phyloP scores from a whole-genome alignment of 163 green algal species.

The Prototheca cutis region DNA sequence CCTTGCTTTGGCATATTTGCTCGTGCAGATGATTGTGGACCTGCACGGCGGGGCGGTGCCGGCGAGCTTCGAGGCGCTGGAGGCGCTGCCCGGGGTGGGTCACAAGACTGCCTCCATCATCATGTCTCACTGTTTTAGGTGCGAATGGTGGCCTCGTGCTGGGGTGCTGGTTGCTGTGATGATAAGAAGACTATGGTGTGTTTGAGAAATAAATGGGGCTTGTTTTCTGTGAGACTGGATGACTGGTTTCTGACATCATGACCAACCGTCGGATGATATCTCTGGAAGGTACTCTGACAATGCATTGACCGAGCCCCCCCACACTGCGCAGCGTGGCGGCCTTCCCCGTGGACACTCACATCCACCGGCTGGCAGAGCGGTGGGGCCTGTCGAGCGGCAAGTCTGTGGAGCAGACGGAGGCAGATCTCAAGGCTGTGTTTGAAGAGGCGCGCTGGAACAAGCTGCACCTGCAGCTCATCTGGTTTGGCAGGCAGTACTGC shows the following conservation, averaged over 20 bases:
- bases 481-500: slow-evolving; percentile 73
- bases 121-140: slow-evolving; percentile 42
- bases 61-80: slow-evolving; percentile 57
- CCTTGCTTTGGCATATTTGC: background rate
- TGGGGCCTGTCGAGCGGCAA: slow-evolving; percentile 58
- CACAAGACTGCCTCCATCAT: slow-evolving; percentile 66
- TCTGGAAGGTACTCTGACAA: too few relatives aligned
- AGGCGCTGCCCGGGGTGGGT: slow-evolving; percentile 69
- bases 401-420: slow-evolving; percentile 67
- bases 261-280: too few relatives aligned
- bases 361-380: slow-evolving; percentile 63
- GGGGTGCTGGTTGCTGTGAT: background rate
- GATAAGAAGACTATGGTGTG: too few relatives aligned
- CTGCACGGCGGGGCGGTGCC: slow-evolving; percentile 57
- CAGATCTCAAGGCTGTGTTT: slow-evolving; percentile 65
- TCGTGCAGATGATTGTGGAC: slow-evolving; percentile 31
- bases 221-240: too few relatives aligned
- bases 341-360: slow-evolving; percentile 89
- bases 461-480: slow-evolving; percentile 68
- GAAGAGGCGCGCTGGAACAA: slow-evolving; percentile 36
- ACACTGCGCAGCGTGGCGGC: slow-evolving; percentile 30
- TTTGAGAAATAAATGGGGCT: too few relatives aligned
- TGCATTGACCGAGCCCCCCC: too few relatives aligned
- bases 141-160: background rate
- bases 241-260: too few relatives aligned